Percentiles rank a stretch among this genome's conserved stretches.
Evolutionary conservation across 305 asterid species (phyloP).

Genomic region (Fraxinus albicans): DNA sequence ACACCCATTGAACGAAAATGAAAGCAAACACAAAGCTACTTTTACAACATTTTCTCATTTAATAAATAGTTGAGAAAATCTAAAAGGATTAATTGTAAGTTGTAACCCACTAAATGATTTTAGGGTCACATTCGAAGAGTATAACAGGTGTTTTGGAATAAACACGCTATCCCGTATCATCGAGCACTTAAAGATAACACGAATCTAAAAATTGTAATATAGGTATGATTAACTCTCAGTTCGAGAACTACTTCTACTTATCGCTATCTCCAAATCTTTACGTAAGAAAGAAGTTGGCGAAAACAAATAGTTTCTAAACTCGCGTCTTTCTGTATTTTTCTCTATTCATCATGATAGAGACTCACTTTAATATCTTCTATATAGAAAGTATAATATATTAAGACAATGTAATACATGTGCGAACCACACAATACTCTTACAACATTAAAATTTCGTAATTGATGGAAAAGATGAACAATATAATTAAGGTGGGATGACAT

Average conservation of each 20-base stretch:
- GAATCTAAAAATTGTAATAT: neutral
- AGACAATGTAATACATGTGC: neutral
- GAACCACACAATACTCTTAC: neutral
- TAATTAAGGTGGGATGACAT: neutral
- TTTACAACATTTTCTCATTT: constrained; percentile 42
- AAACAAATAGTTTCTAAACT: neutral
- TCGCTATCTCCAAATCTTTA: neutral
- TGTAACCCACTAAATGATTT: constrained; percentile 49
- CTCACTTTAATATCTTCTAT: neutral
- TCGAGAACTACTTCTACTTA: neutral
- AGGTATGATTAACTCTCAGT: neutral
- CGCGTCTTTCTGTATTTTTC: neutral
- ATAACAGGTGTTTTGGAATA: constrained; percentile 22
- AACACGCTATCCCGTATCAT: neutral
- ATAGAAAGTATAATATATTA: neutral
- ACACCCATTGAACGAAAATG: constrained; percentile 50
- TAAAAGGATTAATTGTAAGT: constrained; percentile 31
- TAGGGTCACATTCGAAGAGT: constrained; percentile 38
- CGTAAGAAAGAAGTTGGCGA: neutral
- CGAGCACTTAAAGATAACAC: neutral
- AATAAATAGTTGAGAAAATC: constrained; percentile 21
- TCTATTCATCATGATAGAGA: neutral
- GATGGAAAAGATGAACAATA: neutral
- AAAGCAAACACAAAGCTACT: constrained; percentile 62
- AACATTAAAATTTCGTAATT: neutral